Evolutionary conservation across 495 filamentous ascomycete genomes (phyloP).

Genomic region (Xylaria acuta): DNA sequence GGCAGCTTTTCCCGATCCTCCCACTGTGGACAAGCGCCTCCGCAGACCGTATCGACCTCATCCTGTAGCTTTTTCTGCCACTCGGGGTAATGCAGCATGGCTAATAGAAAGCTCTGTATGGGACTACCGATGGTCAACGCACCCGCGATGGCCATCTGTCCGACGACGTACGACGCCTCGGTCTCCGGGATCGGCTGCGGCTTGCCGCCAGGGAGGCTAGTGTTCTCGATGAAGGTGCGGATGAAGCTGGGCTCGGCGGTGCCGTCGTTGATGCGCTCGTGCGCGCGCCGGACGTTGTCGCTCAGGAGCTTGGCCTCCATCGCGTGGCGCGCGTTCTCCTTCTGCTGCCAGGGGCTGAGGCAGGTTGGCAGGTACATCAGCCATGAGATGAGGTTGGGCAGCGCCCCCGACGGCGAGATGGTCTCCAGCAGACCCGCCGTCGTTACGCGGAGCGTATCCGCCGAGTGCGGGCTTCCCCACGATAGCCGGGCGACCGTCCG

Average conservation of each 20-base stretch:
- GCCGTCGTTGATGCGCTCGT: constrained; percentile 33
- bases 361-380: constrained; percentile 51
- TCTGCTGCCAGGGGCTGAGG: constrained; percentile 60
- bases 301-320: constrained; percentile 47
- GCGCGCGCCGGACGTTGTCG: constrained; percentile 52
- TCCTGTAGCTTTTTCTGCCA: constrained; percentile 60
- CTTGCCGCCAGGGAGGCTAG: background rate
- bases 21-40: constrained; percentile 55
- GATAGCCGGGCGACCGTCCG: constrained; percentile 64
- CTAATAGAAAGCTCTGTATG: constrained; percentile 63
- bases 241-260: constrained; percentile 49
- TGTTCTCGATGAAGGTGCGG: constrained; percentile 49
- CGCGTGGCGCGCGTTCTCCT: constrained; percentile 49
- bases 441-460: constrained; percentile 57
- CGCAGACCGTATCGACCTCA: constrained; percentile 60
- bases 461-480: constrained; percentile 60
- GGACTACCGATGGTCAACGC: constrained; percentile 57
- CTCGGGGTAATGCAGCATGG: constrained; percentile 65
- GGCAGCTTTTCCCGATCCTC: constrained; percentile 54
- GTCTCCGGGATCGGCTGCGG: constrained; percentile 19
- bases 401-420: constrained; percentile 62
- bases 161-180: constrained; percentile 54
- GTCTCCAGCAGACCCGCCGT: constrained; percentile 64
- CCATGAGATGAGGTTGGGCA: constrained; percentile 57
- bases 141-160: constrained; percentile 56